Conservation (phyloP, 352 stramenopile genomes). For the Nothophytophthora sp. region DNA sequence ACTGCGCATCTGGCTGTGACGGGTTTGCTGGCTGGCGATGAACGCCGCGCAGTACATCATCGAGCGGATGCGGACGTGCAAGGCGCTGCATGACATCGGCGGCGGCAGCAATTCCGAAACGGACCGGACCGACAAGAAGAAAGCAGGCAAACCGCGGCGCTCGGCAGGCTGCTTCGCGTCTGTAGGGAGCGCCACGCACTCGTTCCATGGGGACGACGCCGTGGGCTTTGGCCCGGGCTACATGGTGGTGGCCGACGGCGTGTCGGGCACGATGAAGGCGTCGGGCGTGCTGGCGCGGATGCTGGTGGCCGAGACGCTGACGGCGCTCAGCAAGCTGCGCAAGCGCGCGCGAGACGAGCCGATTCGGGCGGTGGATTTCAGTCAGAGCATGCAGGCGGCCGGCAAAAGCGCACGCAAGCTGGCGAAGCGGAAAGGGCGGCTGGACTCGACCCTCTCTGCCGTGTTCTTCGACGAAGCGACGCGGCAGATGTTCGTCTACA, state of each 20-base stretch:
- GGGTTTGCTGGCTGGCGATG: no score
- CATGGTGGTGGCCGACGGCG: slow-evolving; percentile 87
- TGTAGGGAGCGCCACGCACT: slow-evolving; percentile 73
- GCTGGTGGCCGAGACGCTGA: slow-evolving; percentile 78
- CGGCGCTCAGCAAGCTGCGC: slow-evolving; percentile 64
- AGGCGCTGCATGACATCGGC: slow-evolving; percentile 43
- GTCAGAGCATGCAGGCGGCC: slow-evolving; percentile 62
- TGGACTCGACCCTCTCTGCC: slow-evolving; percentile 84
- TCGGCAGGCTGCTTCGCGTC: slow-evolving; percentile 81
- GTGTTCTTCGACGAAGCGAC: slow-evolving; percentile 80
- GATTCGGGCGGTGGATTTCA: slow-evolving; percentile 65
- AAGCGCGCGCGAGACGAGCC: slow-evolving; percentile 57
- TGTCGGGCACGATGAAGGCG: slow-evolving; percentile 86
- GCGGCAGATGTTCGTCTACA: slow-evolving; percentile 82
- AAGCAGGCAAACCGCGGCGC: no score
- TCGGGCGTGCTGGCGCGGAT: slow-evolving; percentile 78
- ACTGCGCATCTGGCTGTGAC: no score
- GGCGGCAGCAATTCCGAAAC: no score
- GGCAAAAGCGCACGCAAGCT: slow-evolving; percentile 75
- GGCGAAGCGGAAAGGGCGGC: slow-evolving; percentile 74
- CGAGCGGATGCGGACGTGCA: slow-evolving; percentile 76
- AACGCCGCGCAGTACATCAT: slow-evolving; percentile 70
- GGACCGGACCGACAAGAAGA: slow-evolving; percentile 19
- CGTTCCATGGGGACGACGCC: slow-evolving; percentile 86
- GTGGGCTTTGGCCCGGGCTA: slow-evolving; percentile 84